These are phyloP conservation scores for Aspergillus awamori DNA, from an alignment of 2,329 filamentous ascomycete genomes.

Conservation along the genomic window DNA sequence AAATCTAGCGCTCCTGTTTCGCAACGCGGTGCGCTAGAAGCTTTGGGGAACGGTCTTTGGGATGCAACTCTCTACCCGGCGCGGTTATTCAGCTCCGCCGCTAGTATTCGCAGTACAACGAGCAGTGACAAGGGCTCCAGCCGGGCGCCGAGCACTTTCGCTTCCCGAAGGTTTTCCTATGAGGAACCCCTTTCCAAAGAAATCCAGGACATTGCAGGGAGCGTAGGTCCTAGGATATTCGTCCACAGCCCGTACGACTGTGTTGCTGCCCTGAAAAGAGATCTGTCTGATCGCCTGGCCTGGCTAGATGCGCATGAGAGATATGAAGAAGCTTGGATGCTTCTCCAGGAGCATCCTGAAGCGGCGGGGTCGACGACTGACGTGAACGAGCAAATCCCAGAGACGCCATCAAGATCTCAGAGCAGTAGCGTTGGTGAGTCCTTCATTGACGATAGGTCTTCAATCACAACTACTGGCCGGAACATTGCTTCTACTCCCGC, in stretches of 20 bases:
- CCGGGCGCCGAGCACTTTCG: slow-evolving; percentile 54
- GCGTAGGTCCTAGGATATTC: slow-evolving; percentile 76
- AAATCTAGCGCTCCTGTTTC: slow-evolving; percentile 66
- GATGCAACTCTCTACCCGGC: slow-evolving; percentile 88
- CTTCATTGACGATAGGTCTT: slow-evolving; percentile 70
- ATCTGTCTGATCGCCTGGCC: slow-evolving; percentile 78
- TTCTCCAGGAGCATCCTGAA: slow-evolving; percentile 86
- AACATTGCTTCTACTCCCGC: slow-evolving; percentile 66
- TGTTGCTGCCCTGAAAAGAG: slow-evolving; percentile 85
- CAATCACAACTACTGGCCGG: slow-evolving; percentile 62
- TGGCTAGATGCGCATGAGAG: slow-evolving; percentile 83
- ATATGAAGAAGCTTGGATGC: slow-evolving; percentile 84
- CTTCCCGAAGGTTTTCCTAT: slow-evolving; percentile 55
- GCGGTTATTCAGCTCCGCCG: slow-evolving; percentile 81
- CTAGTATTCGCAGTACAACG: slow-evolving; percentile 68
- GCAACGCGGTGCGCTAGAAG: slow-evolving; percentile 74
- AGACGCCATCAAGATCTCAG: slow-evolving; percentile 37
- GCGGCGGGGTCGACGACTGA: slow-evolving; percentile 51
- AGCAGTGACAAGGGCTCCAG: slow-evolving; percentile 59
- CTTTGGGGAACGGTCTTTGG: slow-evolving; percentile 76
- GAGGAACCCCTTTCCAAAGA: slow-evolving; percentile 43
- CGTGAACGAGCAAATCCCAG: slow-evolving; percentile 34
- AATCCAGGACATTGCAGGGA: slow-evolving; percentile 53
- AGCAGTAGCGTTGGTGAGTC: slow-evolving; percentile 64
- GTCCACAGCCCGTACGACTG: slow-evolving; percentile 97